These are phyloP conservation scores for Coemansia sp. DNA, from an alignment of 192 early-diverging fungal genomes.

Conservation along the genomic window DNA sequence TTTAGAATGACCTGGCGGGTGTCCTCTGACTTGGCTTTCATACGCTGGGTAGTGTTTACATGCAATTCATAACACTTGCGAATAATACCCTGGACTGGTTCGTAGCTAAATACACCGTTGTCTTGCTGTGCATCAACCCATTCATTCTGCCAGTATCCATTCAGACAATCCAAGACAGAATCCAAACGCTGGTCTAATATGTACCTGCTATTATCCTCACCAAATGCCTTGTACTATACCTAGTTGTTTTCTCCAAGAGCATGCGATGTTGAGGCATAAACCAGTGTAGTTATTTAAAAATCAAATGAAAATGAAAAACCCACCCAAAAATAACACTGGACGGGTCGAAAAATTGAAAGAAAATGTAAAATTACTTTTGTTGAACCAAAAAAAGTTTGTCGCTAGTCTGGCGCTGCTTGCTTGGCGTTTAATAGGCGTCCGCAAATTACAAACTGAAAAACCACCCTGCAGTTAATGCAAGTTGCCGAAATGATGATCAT, in stretches of 20 bases:
- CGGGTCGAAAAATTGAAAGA: background rate
- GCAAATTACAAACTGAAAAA: background rate
- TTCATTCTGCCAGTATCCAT: background rate
- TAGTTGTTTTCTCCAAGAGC: background rate
- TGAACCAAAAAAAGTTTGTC: background rate
- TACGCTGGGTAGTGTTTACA: background rate
- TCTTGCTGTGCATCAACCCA: background rate
- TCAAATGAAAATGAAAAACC: background rate
- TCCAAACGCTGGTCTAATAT: background rate
- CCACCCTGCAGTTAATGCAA: background rate
- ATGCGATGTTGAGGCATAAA: background rate
- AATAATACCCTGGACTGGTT: background rate
- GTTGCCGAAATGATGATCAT: background rate
- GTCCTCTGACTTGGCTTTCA: background rate
- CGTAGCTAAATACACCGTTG: background rate
- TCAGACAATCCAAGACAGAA: background rate
- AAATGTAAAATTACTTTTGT: background rate
- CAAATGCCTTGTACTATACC: background rate
- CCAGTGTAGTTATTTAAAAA: background rate
- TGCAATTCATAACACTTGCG: background rate
- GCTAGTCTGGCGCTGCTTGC: background rate
- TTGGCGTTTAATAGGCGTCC: background rate
- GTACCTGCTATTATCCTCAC: background rate
- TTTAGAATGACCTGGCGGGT: background rate
- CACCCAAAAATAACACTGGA: background rate